phyloP scores from a whole-genome alignment of 1,284 basidiomycete genomes.

The Phlebopus sp. region DNA sequence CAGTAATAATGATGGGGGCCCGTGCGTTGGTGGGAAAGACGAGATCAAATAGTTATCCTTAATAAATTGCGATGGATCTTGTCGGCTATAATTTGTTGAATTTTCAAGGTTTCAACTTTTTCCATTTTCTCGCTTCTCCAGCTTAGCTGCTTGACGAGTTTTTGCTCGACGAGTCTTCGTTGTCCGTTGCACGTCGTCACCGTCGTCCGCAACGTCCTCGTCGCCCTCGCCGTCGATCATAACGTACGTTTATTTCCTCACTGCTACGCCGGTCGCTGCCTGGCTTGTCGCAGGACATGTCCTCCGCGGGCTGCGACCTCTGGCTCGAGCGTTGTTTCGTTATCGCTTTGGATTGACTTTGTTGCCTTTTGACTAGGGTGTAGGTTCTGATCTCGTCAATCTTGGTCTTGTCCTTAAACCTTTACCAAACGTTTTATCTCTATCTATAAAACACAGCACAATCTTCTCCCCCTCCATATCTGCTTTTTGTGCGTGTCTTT shows the following conservation, averaged over 20 bases:
- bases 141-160: conserved; percentile 18
- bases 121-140: conserved; percentile 16
- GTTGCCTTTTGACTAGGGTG: conserved; percentile 19
- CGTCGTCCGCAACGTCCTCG: conserved; percentile 17
- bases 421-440: conserved; percentile 35
- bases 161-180: conserved; percentile 20
- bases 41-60: conserved; percentile 18
- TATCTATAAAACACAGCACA: conserved; percentile 46
- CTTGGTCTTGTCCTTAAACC: conserved; percentile 35
- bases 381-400: conserved; percentile 39
- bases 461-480: conserved; percentile 29
- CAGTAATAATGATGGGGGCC: conserved; percentile 18
- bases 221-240: conserved; percentile 22
- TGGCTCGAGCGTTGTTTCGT: neutral
- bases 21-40: conserved; percentile 29
- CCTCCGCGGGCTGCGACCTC: neutral
- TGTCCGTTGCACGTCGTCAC: conserved; percentile 20
- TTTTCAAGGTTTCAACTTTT: conserved; percentile 18
- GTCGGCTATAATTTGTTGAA: conserved; percentile 12
- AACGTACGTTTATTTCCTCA: conserved; percentile 21
- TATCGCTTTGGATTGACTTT: conserved; percentile 4
- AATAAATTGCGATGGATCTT: conserved; percentile 2
- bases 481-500: conserved; percentile 54
- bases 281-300: neutral
- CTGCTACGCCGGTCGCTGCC: neutral